phyloP scores from a whole-genome alignment of 2,329 filamentous ascomycete species.

The Monilinia vaccinii-corymbosi region DNA sequence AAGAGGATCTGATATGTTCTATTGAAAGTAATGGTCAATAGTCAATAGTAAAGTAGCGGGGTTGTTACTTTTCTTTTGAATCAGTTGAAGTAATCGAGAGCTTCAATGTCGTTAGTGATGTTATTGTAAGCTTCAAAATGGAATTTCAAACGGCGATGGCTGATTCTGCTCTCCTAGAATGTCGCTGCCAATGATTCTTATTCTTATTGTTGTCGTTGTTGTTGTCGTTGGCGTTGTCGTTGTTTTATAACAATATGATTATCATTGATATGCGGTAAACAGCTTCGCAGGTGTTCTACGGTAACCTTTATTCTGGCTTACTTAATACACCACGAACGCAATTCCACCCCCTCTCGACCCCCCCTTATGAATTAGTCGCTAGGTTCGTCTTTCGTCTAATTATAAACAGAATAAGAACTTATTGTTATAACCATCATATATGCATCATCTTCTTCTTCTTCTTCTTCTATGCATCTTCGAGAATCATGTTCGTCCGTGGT shows the following conservation, averaged over 20 bases:
- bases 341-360: neutral
- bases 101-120: neutral
- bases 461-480: slow-evolving; percentile 10
- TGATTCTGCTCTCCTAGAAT: neutral
- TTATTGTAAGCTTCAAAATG: neutral
- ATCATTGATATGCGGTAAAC: neutral
- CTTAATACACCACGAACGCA: neutral
- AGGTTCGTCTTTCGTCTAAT: no score
- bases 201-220: no score
- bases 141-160: neutral
- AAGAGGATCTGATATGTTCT: neutral
- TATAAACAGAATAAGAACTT: no score
- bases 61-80: slow-evolving; percentile 5
- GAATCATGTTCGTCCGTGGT: slow-evolving; percentile 2
- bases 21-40: neutral
- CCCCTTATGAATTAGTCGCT: no score
- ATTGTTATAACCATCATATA: neutral
- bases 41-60: slow-evolving; percentile 3
- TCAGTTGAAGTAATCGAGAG: neutral
- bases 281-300: slow-evolving; percentile 1
- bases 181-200: neutral
- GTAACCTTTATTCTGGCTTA: neutral
- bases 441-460: neutral
- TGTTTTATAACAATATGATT: neutral
- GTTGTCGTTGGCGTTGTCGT: neutral